These are phyloP conservation scores for Poa annua DNA, from an alignment of 176 grass and related monocot genomes.

Conservation along the genomic window DNA sequence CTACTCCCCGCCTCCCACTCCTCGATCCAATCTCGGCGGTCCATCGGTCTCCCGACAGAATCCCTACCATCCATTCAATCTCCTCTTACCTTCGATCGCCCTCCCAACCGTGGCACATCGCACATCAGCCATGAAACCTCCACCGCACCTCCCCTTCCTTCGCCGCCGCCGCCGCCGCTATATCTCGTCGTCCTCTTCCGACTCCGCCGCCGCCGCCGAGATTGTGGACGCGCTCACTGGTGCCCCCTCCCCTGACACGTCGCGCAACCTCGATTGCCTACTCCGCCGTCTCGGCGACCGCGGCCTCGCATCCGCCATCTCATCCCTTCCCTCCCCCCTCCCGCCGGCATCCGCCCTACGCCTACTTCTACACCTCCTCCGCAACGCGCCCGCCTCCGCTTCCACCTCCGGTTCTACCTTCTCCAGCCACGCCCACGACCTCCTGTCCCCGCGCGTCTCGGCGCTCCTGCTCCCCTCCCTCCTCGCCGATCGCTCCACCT, in stretches of 20 bases:
- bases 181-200: constrained; percentile 22
- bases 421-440: constrained; percentile 27
- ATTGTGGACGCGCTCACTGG: constrained; percentile 35
- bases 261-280: constrained; percentile 36
- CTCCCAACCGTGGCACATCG: background rate
- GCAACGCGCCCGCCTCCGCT: constrained; percentile 18
- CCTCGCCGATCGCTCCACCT: constrained; percentile 49
- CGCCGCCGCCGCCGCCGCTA: constrained; percentile 30
- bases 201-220: background rate
- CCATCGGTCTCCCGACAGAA: background rate
- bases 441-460: constrained; percentile 60
- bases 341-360: constrained; percentile 27
- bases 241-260: constrained; percentile 37
- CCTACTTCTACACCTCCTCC: constrained; percentile 48
- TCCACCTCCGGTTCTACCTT: constrained; percentile 13
- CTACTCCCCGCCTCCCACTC: background rate
- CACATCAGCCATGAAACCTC: constrained; percentile 67
- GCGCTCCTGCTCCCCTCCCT: constrained; percentile 57
- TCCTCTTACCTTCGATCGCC: constrained; percentile 19
- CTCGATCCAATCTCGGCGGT: constrained; percentile 31
- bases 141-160: constrained; percentile 8
- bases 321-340: constrained; percentile 45
- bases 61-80: background rate
- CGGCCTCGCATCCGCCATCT: constrained; percentile 45
- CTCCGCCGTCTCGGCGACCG: constrained; percentile 47